Base-by-base conservation (phyloP, 2,329 filamentous ascomycete genomes). In the Xylariaceae sp. region DNA sequence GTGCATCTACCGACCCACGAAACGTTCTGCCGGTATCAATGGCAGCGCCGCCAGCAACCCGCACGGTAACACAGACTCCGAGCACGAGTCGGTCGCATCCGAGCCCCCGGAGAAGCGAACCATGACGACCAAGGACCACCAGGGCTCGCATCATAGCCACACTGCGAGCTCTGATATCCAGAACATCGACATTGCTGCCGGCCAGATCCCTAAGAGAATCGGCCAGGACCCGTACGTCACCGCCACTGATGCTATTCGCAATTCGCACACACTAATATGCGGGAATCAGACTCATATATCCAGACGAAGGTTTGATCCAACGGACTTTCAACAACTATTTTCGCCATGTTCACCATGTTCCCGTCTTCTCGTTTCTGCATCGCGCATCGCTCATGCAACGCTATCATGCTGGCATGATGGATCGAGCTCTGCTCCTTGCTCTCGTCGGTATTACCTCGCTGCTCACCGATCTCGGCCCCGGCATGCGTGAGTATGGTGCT, bases 301-400 rank as follows among this genome's bases (percentile, higher is more conserved):
- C 71, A 6, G 67, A 71, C 63, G 80, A 83, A 65, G 72, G 76
- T 18, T 68, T 84, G 30, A 80, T 82, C 47, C 73, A 77, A 53
- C 77, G 77, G 45, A 81, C 80, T 4, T 82, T 84, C 63, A 80
- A 81, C 65, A 78, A 79, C 64, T 84, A 83, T 72, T 84, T 84
- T 68, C 78, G 79, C 48, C 79, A 84, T 66, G 76, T 84, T 47
- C 81, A 84, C 69, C 82, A 84, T 62, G 81, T 84, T 55, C 80
- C 82, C 50, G 80, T 82, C 65, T 82, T 81, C 71, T 82, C 81
- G 9, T 85, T 84, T 58, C 71, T 85, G 13, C 82, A 85, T 65
- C 80, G 81, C 30, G 81, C 82, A 10, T 84, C 82, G 1, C 77
- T 84, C 23, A 83, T 83, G 80, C 81, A 84, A 67, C 77, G 82